phyloP scores from a whole-genome alignment of 202 grass and related monocot genomes.

The Elaeis oleifera region DNA sequence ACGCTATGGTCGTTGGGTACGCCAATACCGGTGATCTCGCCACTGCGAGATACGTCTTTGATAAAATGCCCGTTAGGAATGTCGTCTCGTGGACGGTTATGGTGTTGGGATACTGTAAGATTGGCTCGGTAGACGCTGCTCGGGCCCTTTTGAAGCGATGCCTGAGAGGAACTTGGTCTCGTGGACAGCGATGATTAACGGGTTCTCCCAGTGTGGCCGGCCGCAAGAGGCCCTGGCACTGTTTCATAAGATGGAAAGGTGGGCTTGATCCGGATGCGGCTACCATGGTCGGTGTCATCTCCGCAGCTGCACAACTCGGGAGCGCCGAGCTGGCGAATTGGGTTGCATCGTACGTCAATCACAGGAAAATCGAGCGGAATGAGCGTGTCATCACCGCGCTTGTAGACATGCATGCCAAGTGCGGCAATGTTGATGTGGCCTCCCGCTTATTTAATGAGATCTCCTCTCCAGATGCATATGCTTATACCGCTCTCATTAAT shows the following conservation, averaged over 20 bases:
- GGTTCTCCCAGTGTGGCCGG: constrained; percentile 46
- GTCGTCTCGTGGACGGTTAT: constrained; percentile 40
- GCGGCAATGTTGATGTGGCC: constrained; percentile 55
- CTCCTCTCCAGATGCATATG: constrained; percentile 46
- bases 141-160: constrained; percentile 46
- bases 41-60: constrained; percentile 34
- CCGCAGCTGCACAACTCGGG: constrained; percentile 46
- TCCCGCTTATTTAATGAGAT: constrained; percentile 50
- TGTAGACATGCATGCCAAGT: constrained; percentile 71
- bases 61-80: constrained; percentile 47
- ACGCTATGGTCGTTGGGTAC: constrained; percentile 56
- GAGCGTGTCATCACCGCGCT: constrained; percentile 62
- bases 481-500: constrained; percentile 62
- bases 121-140: constrained; percentile 24
- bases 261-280: constrained; percentile 46
- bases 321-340: constrained; percentile 33
- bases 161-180: constrained; percentile 44
- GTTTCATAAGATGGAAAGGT: constrained; percentile 36
- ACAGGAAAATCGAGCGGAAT: constrained; percentile 53
- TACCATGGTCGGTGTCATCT: constrained; percentile 61
- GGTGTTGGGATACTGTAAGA: constrained; percentile 41
- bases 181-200: constrained; percentile 54
- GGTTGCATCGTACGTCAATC: constrained; percentile 40
- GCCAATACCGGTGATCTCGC: constrained; percentile 39
- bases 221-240: constrained; percentile 34